Evolutionary conservation across 768 basidiomycete species (phyloP), one percentile per base, ranked within the genome.

Genomic region (Leccinum ochraceum): DNA sequence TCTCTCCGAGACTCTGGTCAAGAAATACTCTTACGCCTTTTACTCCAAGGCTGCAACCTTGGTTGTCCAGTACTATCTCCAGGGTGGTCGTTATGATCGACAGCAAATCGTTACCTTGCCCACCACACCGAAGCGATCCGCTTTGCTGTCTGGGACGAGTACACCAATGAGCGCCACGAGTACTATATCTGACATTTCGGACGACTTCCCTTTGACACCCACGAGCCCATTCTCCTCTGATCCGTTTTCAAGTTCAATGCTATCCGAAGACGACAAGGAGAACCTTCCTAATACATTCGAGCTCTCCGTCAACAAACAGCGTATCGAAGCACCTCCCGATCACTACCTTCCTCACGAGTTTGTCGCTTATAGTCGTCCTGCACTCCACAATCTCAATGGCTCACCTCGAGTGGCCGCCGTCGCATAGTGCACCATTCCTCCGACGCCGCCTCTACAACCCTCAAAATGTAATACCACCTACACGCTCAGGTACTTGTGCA

Each of bases 11-110:
- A 95, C 91, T n/a, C 80, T 98, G 69, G 87, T 98, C 72, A 94
- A 95, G 80, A 99, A 99, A 79, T 98, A 99, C 78, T 95, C 95
- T 6, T 95, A 93, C 68, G 89, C 89, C 48, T 97, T 95, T 78
- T 98, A 96, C 78, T 94, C 93, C 53, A 95, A 95, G 77, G 94
- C 95, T 1, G 95, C 96, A 24, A 94, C 90, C 24, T 86, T 93
- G 71, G 93, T 94, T 62, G 88, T 95, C 37, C 93, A 98, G 73
- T 94, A 87, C 77, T 99, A 98, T 73, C 86, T 98, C 53, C 86
- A 91, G 69, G 95, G 95, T 54, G 88, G 88, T 49, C 89, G 86
- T 56, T 92, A 89, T 72, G 71, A 78, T 61, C 81, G 80, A 44
- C 83, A 84, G 42, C 69, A 75, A 30, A 63, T 74, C 34, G 61